These are phyloP conservation scores for Dioscorea zingiberensis DNA, from an alignment of 106 monocot genomes.

Conservation along the genomic window DNA sequence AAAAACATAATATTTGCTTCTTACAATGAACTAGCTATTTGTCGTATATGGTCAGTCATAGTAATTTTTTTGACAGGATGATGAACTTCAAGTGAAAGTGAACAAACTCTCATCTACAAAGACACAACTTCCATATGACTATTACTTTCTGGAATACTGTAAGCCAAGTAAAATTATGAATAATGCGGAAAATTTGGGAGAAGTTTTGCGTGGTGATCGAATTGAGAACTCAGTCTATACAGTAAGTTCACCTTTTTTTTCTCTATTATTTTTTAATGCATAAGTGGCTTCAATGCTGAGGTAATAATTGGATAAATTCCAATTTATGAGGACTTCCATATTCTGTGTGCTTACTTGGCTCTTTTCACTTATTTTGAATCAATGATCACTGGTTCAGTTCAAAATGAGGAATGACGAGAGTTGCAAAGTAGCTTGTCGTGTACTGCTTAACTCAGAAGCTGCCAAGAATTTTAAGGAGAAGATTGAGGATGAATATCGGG, in stretches of 20 bases:
- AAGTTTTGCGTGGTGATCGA: conserved; percentile 88
- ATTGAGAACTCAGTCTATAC: conserved; percentile 82
- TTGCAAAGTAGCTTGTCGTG: conserved; percentile 55
- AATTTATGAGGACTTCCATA: too few relatives aligned
- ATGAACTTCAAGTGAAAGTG: conserved; percentile 89
- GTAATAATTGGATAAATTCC: too few relatives aligned
- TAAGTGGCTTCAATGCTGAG: too few relatives aligned
- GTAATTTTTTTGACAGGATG: conserved; percentile 31
- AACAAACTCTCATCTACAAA: conserved; percentile 92
- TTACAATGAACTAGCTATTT: too few relatives aligned
- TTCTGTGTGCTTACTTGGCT: too few relatives aligned
- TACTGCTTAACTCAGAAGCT: conserved; percentile 35
- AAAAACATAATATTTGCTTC: too few relatives aligned
- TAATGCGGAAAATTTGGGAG: conserved; percentile 84
- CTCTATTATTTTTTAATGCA: too few relatives aligned
- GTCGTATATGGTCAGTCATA: too few relatives aligned
- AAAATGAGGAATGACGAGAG: conserved; percentile 53
- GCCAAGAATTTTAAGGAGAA: conserved; percentile 59
- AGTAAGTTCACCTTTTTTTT: conserved; percentile 27
- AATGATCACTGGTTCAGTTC: conserved; percentile 23
- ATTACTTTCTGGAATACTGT: conserved; percentile 81
- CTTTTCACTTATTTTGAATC: too few relatives aligned
- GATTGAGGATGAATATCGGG: conserved; percentile 60
- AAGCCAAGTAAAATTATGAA: conserved; percentile 61
- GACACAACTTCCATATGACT: conserved; percentile 92